These are phyloP conservation scores for Teratosphaeria epicoccoides DNA, from an alignment of 2,329 filamentous ascomycete genomes.

Conservation along the genomic window DNA sequence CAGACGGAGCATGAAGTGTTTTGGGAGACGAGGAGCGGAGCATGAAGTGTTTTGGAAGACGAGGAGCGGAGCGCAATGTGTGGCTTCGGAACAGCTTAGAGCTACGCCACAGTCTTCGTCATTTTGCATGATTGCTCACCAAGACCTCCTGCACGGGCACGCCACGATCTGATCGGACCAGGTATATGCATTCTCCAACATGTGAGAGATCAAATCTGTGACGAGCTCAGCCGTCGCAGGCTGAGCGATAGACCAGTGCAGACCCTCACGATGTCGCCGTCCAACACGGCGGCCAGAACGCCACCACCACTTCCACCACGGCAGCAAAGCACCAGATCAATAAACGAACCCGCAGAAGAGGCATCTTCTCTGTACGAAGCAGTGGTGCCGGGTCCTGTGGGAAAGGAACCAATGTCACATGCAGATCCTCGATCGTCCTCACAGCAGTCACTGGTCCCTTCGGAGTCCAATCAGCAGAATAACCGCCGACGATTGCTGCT, in stretches of 20 bases:
- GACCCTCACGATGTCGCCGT: neutral
- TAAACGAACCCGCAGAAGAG: neutral
- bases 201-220: neutral
- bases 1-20: neutral
- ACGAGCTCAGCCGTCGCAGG: neutral
- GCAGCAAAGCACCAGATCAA: neutral
- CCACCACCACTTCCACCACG: slow-evolving; percentile 5
- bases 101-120: neutral
- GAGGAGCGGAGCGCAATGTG: neutral
- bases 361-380: slow-evolving; percentile 6
- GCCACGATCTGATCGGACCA: neutral
- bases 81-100: neutral
- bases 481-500: slow-evolving; percentile 54
- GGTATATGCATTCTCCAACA: neutral
- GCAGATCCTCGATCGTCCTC: slow-evolving; percentile 37
- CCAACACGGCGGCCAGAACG: slow-evolving; percentile 14
- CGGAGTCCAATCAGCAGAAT: slow-evolving; percentile 21
- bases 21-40: no score
- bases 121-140: neutral
- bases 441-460: slow-evolving; percentile 35
- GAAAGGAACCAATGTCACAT: neutral
- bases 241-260: neutral
- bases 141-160: neutral
- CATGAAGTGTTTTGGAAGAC: neutral
- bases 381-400: neutral